These are phyloP conservation scores for Vitis hybrid DNA, from an alignment of 177 flowering plant species.

Conservation along the genomic window DNA sequence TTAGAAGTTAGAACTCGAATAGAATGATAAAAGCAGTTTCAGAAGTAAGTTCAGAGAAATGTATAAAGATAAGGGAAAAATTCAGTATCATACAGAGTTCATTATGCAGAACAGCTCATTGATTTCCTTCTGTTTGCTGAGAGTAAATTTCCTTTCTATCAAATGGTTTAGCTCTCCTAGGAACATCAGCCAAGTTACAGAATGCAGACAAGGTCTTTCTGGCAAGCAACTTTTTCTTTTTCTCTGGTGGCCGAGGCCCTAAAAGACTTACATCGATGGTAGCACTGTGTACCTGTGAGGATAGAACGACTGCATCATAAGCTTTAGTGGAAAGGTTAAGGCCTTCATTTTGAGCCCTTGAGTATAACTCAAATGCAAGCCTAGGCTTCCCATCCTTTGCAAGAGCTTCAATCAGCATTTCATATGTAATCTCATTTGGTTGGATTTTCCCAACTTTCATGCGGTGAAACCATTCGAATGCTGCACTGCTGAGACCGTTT, in stretches of 20 bases:
- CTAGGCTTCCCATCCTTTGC: conserved; percentile 81
- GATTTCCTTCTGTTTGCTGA: conserved; percentile 9
- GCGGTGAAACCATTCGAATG: conserved; percentile 90
- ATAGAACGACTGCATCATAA: conserved; percentile 63
- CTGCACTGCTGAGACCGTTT: conserved; percentile 60
- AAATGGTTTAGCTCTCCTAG: conserved; percentile 54
- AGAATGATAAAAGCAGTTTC: neutral
- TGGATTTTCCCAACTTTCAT: conserved; percentile 57
- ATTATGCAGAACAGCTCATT: neutral
- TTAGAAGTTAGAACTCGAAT: no score
- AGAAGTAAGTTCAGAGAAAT: neutral
- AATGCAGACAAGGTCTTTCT: conserved; percentile 48
- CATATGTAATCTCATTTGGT: conserved; percentile 86
- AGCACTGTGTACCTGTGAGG: conserved; percentile 48
- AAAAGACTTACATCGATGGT: conserved; percentile 49
- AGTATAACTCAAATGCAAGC: conserved; percentile 74
- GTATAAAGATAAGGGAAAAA: neutral
- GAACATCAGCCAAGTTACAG: conserved; percentile 51
- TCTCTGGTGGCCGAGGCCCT: conserved; percentile 77
- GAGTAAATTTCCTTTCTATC: conserved; percentile 38
- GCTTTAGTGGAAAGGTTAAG: conserved; percentile 62
- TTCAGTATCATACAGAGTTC: conserved; percentile 2
- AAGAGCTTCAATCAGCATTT: conserved; percentile 79
- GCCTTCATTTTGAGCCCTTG: conserved; percentile 68
- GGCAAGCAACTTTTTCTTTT: conserved; percentile 34